phyloP scores from a whole-genome alignment of 306 rosid genomes.

The Alnus rubra region DNA sequence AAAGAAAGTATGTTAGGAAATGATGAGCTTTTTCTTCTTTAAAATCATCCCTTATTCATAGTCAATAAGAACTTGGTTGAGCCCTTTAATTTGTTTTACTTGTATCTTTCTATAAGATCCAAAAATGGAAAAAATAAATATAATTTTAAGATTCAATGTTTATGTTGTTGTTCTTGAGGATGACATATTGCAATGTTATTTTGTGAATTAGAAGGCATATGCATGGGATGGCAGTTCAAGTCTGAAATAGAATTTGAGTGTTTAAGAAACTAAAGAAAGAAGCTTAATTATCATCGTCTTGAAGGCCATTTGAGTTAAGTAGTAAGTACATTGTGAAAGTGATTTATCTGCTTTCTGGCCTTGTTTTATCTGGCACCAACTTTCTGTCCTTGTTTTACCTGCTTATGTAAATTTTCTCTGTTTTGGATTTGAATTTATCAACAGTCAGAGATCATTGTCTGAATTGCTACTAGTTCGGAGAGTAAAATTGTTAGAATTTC shows the following conservation, averaged over 20 bases:
- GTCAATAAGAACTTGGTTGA: neutral
- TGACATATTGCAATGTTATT: neutral
- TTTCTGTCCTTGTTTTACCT: constrained; percentile 15
- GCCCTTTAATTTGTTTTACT: neutral
- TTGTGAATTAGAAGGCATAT: neutral
- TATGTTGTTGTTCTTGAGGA: neutral
- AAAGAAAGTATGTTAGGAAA: neutral
- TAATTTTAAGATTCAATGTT: neutral
- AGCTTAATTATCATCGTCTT: constrained; percentile 1
- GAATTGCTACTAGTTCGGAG: no score
- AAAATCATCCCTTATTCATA: neutral
- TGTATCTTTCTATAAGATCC: neutral
- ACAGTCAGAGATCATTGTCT: neutral
- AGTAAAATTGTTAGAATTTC: no score
- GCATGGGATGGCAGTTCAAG: neutral
- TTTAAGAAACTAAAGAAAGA: constrained; percentile 1
- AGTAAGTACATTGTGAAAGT: constrained; percentile 38
- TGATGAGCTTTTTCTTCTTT: neutral
- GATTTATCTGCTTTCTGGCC: constrained; percentile 37
- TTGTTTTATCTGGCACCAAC: neutral
- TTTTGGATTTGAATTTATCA: neutral
- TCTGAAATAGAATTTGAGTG: constrained; percentile 14
- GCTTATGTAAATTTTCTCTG: neutral
- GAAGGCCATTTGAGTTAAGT: constrained; percentile 20
- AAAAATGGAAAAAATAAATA: neutral